A percentile compares a stretch with the other conserved stretches of the same genome.
Conservation (phyloP, 2,329 filamentous ascomycete species). For the Fonsecaea multimorphosa region DNA sequence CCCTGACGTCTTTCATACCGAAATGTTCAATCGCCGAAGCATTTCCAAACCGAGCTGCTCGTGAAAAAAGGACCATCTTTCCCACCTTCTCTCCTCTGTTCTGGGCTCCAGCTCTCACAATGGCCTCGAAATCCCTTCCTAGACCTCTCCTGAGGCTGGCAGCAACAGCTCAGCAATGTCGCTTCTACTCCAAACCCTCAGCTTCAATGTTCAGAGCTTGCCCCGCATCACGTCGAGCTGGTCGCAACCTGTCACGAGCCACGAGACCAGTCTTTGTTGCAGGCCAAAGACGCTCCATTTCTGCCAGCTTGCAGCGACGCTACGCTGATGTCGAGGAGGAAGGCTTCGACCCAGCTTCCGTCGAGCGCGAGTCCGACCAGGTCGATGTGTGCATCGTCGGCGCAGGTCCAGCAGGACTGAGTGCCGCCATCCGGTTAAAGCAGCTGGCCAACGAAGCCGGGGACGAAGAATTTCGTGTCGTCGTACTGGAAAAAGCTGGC, state of each 20-base stretch:
- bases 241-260: constrained; percentile 11
- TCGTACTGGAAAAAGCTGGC: constrained; percentile 92
- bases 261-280: constrained; percentile 37
- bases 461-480: constrained; percentile 92
- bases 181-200: constrained; percentile 39
- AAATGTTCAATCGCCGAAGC: constrained; percentile 15
- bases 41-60: constrained; percentile 8
- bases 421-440: constrained; percentile 91
- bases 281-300: constrained; percentile 52
- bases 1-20: constrained; percentile 16
- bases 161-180: constrained; percentile 43
- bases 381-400: constrained; percentile 98
- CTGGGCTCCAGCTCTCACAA: constrained; percentile 31
- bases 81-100: constrained; percentile 4
- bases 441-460: constrained; percentile 93
- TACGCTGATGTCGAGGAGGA: constrained; percentile 55
- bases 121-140: constrained; percentile 51
- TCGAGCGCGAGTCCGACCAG: constrained; percentile 88
- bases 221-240: constrained; percentile 27
- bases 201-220: constrained; percentile 19
- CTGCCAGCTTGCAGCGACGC: constrained; percentile 49
- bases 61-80: constrained; percentile 13
- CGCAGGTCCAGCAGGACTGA: constrained; percentile 87
- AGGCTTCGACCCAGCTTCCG: constrained; percentile 67
- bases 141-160: constrained; percentile 52